Percentiles rank a stretch among this genome's conserved stretches.
Conservation (phyloP, 2,329 filamentous ascomycete genomes). For the Colletotrichum plurivorum region DNA sequence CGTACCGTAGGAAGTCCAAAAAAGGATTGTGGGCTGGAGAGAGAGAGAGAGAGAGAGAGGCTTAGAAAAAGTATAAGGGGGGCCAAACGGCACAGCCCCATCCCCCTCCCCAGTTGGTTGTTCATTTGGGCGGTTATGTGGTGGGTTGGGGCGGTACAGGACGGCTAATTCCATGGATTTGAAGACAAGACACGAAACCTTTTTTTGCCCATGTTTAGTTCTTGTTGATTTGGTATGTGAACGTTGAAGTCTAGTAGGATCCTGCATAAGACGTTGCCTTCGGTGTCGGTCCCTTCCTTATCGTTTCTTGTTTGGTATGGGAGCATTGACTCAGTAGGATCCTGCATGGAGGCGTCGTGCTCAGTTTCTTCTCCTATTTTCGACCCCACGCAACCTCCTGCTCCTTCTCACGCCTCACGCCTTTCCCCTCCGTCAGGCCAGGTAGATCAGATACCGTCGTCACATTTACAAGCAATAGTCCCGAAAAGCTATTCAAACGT, state of each 20-base stretch:
- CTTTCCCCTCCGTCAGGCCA: too few species aligned
- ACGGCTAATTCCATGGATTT: conserved; percentile 39
- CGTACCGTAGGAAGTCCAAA: conserved; percentile 3
- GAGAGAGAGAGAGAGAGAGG: conserved; percentile 7
- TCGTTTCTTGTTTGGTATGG: too few species aligned
- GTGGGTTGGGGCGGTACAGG: conserved; percentile 32
- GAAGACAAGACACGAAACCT: conserved; percentile 19
- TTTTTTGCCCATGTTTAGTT: background rate
- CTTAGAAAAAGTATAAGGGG: conserved; percentile 19
- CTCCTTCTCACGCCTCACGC: too few species aligned
- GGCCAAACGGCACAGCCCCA: conserved; percentile 10
- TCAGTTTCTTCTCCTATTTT: too few species aligned
- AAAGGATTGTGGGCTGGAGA: conserved; percentile 3
- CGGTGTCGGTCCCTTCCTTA: too few species aligned
- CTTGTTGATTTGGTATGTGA: background rate
- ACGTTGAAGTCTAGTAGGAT: background rate
- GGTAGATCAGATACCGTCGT: too few species aligned
- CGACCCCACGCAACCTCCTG: too few species aligned
- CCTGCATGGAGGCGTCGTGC: too few species aligned
- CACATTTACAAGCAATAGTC: too few species aligned
- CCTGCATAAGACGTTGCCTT: background rate
- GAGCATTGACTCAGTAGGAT: too few species aligned
- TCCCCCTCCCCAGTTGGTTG: conserved; percentile 30
- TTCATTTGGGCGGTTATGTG: conserved; percentile 31
- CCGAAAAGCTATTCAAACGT: too few species aligned